phyloP scores from a whole-genome alignment of 768 basidiomycete species.

The Butyriboletus loyo region DNA sequence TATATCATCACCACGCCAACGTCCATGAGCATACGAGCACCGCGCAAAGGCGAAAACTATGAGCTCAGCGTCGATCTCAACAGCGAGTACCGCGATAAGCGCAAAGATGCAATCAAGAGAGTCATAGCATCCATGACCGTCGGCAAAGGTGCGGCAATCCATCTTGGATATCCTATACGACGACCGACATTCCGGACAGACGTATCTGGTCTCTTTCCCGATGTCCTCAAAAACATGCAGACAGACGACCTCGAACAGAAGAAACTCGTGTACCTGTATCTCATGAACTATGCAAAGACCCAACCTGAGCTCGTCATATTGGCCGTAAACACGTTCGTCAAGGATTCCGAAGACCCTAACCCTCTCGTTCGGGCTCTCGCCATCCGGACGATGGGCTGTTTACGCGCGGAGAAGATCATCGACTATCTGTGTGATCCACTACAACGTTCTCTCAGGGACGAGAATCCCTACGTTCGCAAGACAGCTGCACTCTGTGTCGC shows the following conservation, averaged over 20 bases:
- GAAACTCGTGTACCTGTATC: slow-evolving; percentile 98
- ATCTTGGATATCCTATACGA: slow-evolving; percentile 1
- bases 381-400: slow-evolving; percentile 96
- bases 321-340: slow-evolving; percentile 98
- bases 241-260: slow-evolving; percentile 99
- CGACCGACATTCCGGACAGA: slow-evolving; percentile 40
- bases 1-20: slow-evolving; percentile 5
- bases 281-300: slow-evolving; percentile 99
- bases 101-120: slow-evolving; percentile 98
- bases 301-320: slow-evolving; percentile 99
- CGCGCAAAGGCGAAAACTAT: slow-evolving; percentile 88
- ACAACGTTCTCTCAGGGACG: slow-evolving; percentile 87
- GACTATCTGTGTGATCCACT: slow-evolving; percentile 97
- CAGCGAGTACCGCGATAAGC: slow-evolving; percentile 90
- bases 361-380: slow-evolving; percentile 95
- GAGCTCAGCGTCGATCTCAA: slow-evolving; percentile 97
- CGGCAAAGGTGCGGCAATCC: slow-evolving; percentile 73
- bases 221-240: slow-evolving; percentile 99
- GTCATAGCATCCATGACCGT: slow-evolving; percentile 99
- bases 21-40: slow-evolving; percentile 50
- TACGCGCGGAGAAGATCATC: slow-evolving; percentile 98
- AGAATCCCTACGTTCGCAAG: slow-evolving; percentile 98
- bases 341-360: slow-evolving; percentile 95
- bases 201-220: slow-evolving; percentile 93
- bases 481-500: slow-evolving; percentile 97